Percentiles rank a stretch among this genome's conserved stretches.
Conservation (phyloP, 73 alveolate species). For the Paraurostyla sp. region DNA sequence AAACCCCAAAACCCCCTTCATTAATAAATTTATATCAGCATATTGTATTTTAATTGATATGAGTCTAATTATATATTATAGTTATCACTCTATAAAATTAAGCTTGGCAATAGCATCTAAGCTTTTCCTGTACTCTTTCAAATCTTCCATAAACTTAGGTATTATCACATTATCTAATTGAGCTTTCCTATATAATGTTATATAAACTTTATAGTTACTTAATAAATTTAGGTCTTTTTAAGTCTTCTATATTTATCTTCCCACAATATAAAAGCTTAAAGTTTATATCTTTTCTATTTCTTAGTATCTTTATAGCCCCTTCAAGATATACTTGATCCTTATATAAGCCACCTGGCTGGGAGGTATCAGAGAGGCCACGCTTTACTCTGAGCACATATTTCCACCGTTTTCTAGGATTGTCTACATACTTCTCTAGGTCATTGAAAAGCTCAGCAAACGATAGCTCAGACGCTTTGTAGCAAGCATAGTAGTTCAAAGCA, state of each 20-base stretch:
- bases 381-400: constrained; percentile 87
- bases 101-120: constrained; percentile 81
- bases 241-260: constrained; percentile 82
- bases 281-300: constrained; percentile 72
- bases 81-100: constrained; percentile 76
- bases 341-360: constrained; percentile 87
- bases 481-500: constrained; percentile 87
- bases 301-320: constrained; percentile 86
- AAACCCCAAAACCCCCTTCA: no score
- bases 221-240: constrained; percentile 66
- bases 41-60: not conserved
- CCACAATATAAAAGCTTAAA: constrained; percentile 80
- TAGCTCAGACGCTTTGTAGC: constrained; percentile 72
- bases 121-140: constrained; percentile 73
- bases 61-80: not conserved
- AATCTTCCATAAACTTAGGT: constrained; percentile 85
- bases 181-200: constrained; percentile 54
- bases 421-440: constrained; percentile 79
- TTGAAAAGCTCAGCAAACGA: constrained; percentile 82
- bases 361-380: constrained; percentile 88
- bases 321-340: constrained; percentile 88
- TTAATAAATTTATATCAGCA: not conserved
- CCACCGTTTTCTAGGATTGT: constrained; percentile 84
- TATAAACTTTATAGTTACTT: constrained; percentile 44
- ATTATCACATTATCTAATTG: constrained; percentile 54